phyloP scores from a whole-genome alignment of 768 basidiomycete genomes.

The Candolleomyces aberdarensis region DNA sequence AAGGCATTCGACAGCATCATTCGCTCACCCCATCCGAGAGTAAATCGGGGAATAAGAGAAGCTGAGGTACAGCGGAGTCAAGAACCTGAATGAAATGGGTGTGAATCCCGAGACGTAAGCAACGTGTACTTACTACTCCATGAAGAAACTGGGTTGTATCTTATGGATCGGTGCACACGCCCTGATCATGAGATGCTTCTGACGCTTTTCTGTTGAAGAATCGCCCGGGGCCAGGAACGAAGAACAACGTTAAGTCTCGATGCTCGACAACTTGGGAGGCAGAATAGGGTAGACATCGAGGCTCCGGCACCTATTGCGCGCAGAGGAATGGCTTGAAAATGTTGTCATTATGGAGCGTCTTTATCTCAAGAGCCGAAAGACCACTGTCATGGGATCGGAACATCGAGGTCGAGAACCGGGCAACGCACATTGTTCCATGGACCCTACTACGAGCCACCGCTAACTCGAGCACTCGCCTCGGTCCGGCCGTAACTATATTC shows the following conservation, averaged over 20 bases:
- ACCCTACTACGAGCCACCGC: neutral
- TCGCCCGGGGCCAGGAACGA: neutral
- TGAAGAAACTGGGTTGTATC: slow-evolving; percentile 1
- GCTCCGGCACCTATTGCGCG: neutral
- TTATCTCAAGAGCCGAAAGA: too few species aligned
- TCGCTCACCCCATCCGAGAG: neutral
- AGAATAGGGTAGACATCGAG: neutral
- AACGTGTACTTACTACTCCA: slow-evolving; percentile 2
- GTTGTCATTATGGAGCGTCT: too few species aligned
- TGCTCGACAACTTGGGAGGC: neutral
- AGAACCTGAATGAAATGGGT: neutral
- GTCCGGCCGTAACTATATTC: neutral
- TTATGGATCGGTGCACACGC: neutral
- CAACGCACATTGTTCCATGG: too few species aligned
- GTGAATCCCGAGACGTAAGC: slow-evolving; percentile 12
- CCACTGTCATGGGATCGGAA: too few species aligned
- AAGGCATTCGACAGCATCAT: slow-evolving; percentile 7
- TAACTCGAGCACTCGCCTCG: neutral
- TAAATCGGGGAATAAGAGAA: slow-evolving; percentile 5
- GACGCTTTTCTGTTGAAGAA: neutral
- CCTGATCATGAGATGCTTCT: neutral
- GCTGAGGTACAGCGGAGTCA: slow-evolving; percentile 4
- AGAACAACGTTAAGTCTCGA: neutral
- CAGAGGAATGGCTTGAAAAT: neutral
- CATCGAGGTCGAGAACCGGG: too few species aligned